Base-by-base conservation (phyloP, 1,284 basidiomycete genomes). In the Pulveroboletus sp. region DNA sequence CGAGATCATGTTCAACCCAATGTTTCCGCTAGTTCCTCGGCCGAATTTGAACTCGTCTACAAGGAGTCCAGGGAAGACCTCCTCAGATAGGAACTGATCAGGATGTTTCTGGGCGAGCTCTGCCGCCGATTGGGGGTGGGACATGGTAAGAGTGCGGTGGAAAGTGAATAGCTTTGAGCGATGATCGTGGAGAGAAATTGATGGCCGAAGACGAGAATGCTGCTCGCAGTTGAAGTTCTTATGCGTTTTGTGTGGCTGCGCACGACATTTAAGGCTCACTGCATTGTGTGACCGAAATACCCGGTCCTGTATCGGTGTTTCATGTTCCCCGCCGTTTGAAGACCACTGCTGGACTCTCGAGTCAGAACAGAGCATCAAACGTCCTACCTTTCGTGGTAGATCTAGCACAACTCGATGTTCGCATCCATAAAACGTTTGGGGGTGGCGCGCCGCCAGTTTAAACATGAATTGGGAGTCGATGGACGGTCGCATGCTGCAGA, bases 21-120 rank as follows among this genome's bases (percentile, higher is more conserved):
- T 31, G 8, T 42, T 49, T 20, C 50, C 44, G 10, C 39, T 43
- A 20, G 15, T n/a, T 20, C 49, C 53, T 8, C 9, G 31, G 26
- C 43, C 33, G 22, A 49, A 64, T 40, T 46, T 46, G 54, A 61
- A 62, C 18, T 63, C 43, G n/a, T 60, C 61, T n/a, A 62, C 29
- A 10, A 22, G 9, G 20, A 60, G 43, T 8, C 20, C 39, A 4
- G 22, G 20, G 24, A 60, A 62, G 45, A 61, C 44, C 1, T 40
- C 8, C 1, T 38, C 3, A 4, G 35, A 18, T 3, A 60, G 15
- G 20, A 63, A 44, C 29, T 48, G 43, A n/a, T 17, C 28, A 3
- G 61, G 60, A 5, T 50, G 24, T 20, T 36, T 39, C 18, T 47
- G 14, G 4, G 60, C 47, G 10, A 62, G 49, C 1, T 50, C 29